phyloP scores from a whole-genome alignment of 148 eudicot genomes.

The Silene latifolia region DNA sequence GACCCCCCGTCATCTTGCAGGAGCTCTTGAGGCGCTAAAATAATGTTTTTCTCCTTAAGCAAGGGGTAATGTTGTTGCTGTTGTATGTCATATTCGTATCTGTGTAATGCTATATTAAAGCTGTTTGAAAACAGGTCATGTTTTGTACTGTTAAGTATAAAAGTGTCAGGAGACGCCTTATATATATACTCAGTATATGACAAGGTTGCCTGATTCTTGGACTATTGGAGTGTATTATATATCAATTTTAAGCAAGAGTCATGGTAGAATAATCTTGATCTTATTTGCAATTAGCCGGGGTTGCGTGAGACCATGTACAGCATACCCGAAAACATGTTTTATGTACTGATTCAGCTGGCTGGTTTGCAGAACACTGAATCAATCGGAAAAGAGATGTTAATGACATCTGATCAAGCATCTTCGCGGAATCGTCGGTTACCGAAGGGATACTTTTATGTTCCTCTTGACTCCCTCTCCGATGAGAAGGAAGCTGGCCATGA shows the following conservation, averaged over 20 bases:
- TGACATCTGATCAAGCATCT: constrained; percentile 90
- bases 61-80: background rate
- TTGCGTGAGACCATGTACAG: background rate
- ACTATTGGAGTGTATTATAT: too few species aligned
- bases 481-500: constrained; percentile 44
- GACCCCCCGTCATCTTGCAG: background rate
- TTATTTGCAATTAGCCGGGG: too few species aligned
- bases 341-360: background rate
- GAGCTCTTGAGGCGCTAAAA: background rate
- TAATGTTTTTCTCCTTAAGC: background rate
- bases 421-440: constrained; percentile 78
- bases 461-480: constrained; percentile 58
- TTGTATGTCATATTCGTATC: background rate
- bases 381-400: constrained; percentile 74
- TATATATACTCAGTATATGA: too few species aligned
- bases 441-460: constrained; percentile 85
- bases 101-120: background rate
- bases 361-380: constrained; percentile 58
- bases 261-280: too few species aligned
- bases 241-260: too few species aligned
- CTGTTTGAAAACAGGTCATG: background rate
- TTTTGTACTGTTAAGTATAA: too few species aligned
- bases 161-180: too few species aligned
- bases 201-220: too few species aligned
- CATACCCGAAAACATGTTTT: background rate